Evolutionary conservation across 1,284 basidiomycete genomes (phyloP).

Genomic region (Pseudomicrostroma phylloplanum): DNA sequence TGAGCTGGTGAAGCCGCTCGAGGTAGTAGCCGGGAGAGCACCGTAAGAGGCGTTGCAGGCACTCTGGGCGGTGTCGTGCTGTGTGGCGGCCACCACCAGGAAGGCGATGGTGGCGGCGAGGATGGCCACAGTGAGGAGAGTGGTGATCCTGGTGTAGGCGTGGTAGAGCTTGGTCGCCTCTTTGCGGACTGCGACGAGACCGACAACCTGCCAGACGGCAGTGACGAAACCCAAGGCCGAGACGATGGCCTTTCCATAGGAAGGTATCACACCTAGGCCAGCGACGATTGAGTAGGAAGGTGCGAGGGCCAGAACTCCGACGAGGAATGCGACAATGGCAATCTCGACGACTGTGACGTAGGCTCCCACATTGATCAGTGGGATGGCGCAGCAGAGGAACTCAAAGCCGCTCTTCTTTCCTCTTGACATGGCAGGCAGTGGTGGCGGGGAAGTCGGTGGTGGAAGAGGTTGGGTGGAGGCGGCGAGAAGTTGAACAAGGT

Average conservation of each 20-base stretch:
- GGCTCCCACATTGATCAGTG: constrained; percentile 46
- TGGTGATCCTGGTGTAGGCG: constrained; percentile 43
- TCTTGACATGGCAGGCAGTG: background rate
- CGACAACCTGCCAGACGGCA: constrained; percentile 41
- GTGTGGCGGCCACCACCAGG: constrained; percentile 28
- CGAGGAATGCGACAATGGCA: constrained; percentile 34
- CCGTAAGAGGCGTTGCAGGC: constrained; percentile 32
- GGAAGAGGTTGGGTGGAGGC: background rate
- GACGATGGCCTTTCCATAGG: constrained; percentile 41
- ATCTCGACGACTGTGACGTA: constrained; percentile 41
- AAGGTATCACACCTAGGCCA: constrained; percentile 32
- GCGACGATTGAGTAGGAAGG: constrained; percentile 42
- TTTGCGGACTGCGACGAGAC: constrained; percentile 29
- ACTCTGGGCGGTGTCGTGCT: constrained; percentile 27
- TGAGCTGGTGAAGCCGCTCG: constrained; percentile 11
- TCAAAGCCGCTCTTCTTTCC: constrained; percentile 21
- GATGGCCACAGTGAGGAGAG: constrained; percentile 33
- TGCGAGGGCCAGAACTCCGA: constrained; percentile 37
- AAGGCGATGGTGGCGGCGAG: constrained; percentile 38
- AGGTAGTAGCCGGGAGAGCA: constrained; percentile 14
- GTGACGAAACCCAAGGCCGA: constrained; percentile 37
- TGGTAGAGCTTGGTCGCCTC: constrained; percentile 38
- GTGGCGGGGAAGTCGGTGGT: background rate
- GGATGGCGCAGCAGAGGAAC: constrained; percentile 47
- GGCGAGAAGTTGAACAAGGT: background rate